phyloP scores from a whole-genome alignment of 805 yeast genomes.

The Scheffersomyces coipomensis region DNA sequence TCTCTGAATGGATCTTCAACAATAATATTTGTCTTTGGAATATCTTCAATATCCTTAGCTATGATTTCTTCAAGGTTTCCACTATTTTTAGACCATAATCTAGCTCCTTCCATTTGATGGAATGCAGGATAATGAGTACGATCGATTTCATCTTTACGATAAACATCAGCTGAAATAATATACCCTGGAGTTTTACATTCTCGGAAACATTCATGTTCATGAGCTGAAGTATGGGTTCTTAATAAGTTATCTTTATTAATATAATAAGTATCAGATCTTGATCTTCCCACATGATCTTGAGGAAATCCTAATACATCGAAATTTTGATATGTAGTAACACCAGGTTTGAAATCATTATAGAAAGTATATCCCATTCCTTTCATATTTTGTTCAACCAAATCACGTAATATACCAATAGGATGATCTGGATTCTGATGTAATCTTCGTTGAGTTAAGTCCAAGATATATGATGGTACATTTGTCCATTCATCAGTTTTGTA shows the following conservation, averaged over 20 bases:
- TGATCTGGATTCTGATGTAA: conserved; percentile 74
- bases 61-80: conserved; percentile 41
- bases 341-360: conserved; percentile 79
- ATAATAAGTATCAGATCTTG: conserved; percentile 91
- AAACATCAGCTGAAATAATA: conserved; percentile 92
- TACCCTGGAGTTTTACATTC: conserved; percentile 75
- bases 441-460: conserved; percentile 65
- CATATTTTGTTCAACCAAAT: conserved; percentile 69
- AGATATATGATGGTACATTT: conserved; percentile 75
- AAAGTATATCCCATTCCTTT: conserved; percentile 68
- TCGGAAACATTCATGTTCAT: conserved; percentile 83
- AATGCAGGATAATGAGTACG: conserved; percentile 95
- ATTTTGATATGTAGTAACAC: conserved; percentile 77
- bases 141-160: conserved; percentile 93
- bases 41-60: conserved; percentile 53
- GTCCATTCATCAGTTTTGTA: conserved; percentile 77
- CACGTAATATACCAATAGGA: conserved; percentile 84
- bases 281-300: conserved; percentile 87
- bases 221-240: conserved; percentile 96
- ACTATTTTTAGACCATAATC: conserved; percentile 67
- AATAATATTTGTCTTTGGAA: conserved; percentile 67
- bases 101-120: conserved; percentile 97
- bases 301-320: conserved; percentile 94
- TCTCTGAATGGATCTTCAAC: conserved; percentile 67
- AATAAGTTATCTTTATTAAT: conserved; percentile 68